Base-by-base conservation (phyloP, 164 flowering plant genomes). In the Magnolia changhungtana region DNA sequence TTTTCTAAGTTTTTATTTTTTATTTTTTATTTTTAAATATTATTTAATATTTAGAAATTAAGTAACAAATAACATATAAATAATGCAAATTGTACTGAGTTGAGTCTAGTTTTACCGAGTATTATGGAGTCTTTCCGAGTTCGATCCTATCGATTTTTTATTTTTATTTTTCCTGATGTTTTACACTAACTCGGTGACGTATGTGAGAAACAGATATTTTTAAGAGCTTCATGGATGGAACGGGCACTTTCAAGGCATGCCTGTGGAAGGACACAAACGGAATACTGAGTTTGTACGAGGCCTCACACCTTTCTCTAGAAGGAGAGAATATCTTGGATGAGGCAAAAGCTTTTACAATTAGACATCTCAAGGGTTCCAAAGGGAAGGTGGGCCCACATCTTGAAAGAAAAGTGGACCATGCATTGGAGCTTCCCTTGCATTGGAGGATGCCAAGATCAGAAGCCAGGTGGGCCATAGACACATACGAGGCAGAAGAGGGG, bases 281-380 rank as follows among this genome's bases (percentile, higher is more conserved):
- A 50, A 7, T 84, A 71, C 27, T 85, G 81, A 82, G 81, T 82
- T 85, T 75, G 50, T 83, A 72, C 63, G 87, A 88, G 76, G 88
- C 88, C 69, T 82, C 88, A 1, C 67, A 80, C 79, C 61, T 87
- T 19, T 76, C 74, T 45, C 63, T 71, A 1, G 77, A 80, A 76
- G 88, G 81, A 13, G 88, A 87, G 73, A 58, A 21, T 4, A 68
- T 77, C 19, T 29, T 84, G 65, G 82, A 82, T 24, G 77, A 80
- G 51, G 85, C 85, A 4, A 82, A 61, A 75, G 76, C n/a, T 8
- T 83, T 80, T 19, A 50, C 86, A 0, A 55, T 18, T 0, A 76
- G 14, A 73, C 51, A 76, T 61, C 79, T 86, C 9, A 74, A 64
- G 21, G 1, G 4, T 51, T 0, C 1, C 7, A 8, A 82, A 23